Evolutionary conservation across 2,329 filamentous ascomycete genomes (phyloP).

Genomic region (Penicillium vulpinum): DNA sequence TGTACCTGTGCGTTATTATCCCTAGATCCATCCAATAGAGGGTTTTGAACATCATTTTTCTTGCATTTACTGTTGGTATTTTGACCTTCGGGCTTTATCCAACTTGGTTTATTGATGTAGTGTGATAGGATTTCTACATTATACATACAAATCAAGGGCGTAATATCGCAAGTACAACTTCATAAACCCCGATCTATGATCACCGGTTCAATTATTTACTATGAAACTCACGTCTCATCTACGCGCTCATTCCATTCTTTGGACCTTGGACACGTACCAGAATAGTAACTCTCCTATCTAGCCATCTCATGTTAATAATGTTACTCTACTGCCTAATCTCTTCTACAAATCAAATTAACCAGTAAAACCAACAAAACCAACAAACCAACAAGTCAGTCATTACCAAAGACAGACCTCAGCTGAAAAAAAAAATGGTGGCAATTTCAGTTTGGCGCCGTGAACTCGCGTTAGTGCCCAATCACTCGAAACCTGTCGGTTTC

Average conservation of each 20-base stretch:
- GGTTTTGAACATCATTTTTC: background rate
- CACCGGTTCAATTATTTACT: slow-evolving; percentile 6
- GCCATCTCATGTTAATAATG: background rate
- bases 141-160: background rate
- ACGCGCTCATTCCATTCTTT: slow-evolving; percentile 8
- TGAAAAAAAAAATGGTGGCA: background rate
- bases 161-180: too few relatives aligned
- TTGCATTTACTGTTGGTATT: background rate
- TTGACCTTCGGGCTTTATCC: too few relatives aligned
- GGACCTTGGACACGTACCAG: background rate
- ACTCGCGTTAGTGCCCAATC: slow-evolving; percentile 9
- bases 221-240: slow-evolving; percentile 27
- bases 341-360: background rate
- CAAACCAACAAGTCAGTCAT: background rate
- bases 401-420: background rate
- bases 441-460: slow-evolving; percentile 16
- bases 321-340: background rate
- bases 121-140: background rate
- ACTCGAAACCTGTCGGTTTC: slow-evolving; percentile 14
- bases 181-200: background rate
- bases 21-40: slow-evolving; percentile 20
- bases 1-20: slow-evolving; percentile 16
- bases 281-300: background rate
- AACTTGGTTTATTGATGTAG: too few relatives aligned
- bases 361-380: background rate